Evolutionary conservation across 2,329 filamentous ascomycete species (phyloP), one percentile per base, ranked within the genome.

Genomic region (Parafenestella ontariensis): DNA sequence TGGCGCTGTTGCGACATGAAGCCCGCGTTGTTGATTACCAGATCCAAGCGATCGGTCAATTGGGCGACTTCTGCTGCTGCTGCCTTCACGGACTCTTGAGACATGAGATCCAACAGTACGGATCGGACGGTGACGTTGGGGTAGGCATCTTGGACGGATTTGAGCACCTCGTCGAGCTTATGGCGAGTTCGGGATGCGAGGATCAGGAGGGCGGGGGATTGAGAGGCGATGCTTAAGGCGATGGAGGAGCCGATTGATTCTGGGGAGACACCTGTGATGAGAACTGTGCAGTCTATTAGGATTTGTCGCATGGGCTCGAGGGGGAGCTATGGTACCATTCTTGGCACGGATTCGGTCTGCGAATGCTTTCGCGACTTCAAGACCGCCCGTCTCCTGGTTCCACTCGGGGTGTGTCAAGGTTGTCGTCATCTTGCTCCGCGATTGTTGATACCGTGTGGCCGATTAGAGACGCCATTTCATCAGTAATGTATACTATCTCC

Each of bases 21-120:
- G 23, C 74, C 79, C 1, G 79, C 79, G 46, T 81, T 81, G 60
- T 76, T 73, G 55, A 80, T 76, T n/a, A 81, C 69, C 17, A 81
- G 61, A 53, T 82, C 77, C 10, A 82, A 65, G n/a, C 46, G 61
- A 17, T 72, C 65, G 5, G 67, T 57, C 1, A 71, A 50, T 17
- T 66, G 43, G 1, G 66, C 42, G 5, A 73, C 57, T 5, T 65
- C 64, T 5, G 68, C 56, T 3, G 76, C 77, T 9, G 78, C 77
- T 20, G 64, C 52, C 33, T 67, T 62, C 24, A 79, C 61, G 6
- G 73, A 72, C 5, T 66, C 66, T 54, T 78, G 72, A 0, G 73
- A 76, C 48, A 70, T 66, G 17, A 80, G 70, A 52, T 80, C 77
- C n/a, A 79, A 62, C 1, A 62, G 20, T 3, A 73, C 62, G 0